Percentiles rank a stretch among this genome's conserved stretches.
Evolutionary conservation across 2,329 filamentous ascomycete species (phyloP).

Genomic region (Aspergillus glaucus): DNA sequence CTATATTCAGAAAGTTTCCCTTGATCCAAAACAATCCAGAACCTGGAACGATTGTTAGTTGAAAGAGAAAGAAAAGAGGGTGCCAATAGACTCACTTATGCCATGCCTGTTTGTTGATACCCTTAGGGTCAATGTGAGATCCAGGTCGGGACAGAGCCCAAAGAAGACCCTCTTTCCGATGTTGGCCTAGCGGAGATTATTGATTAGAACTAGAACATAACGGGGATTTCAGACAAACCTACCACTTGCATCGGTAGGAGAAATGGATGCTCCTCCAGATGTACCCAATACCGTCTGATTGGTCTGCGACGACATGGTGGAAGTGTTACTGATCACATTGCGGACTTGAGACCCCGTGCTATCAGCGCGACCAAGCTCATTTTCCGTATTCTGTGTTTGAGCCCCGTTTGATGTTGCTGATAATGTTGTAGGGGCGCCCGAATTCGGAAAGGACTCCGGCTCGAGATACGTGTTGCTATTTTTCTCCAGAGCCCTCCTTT

Average conservation of each 20-base stretch:
- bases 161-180: constrained; percentile 85
- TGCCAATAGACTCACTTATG: constrained; percentile 67
- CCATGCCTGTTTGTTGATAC: constrained; percentile 95
- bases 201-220: not conserved
- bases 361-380: constrained; percentile 65
- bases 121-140: constrained; percentile 90
- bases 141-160: constrained; percentile 93
- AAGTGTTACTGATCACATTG: constrained; percentile 43
- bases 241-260: constrained; percentile 17
- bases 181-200: constrained; percentile 42
- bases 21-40: constrained; percentile 97
- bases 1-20: constrained; percentile 96
- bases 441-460: constrained; percentile 53
- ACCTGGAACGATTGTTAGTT: constrained; percentile 48
- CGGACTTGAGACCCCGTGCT: constrained; percentile 66
- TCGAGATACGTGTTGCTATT: constrained; percentile 69
- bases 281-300: constrained; percentile 25
- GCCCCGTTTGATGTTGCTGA: constrained; percentile 34
- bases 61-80: not conserved
- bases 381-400: constrained; percentile 54
- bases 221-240: constrained; percentile 16
- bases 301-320: constrained; percentile 38
- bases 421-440: constrained; percentile 25
- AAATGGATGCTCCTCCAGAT: constrained; percentile 15
- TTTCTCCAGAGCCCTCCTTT: constrained; percentile 82